Base-by-base conservation (phyloP, 495 filamentous ascomycete genomes). In the Penicillium malachiteum region DNA sequence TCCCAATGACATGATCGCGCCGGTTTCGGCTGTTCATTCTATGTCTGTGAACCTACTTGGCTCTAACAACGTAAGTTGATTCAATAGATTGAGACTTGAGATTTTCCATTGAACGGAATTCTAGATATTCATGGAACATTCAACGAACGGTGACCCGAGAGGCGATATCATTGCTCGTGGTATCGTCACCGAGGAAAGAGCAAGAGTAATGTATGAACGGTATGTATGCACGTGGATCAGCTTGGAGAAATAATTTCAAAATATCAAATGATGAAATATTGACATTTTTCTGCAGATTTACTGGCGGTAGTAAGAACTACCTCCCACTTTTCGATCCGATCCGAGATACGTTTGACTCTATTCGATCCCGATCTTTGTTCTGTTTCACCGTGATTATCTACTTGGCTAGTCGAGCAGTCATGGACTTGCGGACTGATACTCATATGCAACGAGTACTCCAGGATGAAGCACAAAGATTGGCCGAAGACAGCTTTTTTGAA, bases 301-400 rank as follows among this genome's bases (percentile, higher is more conserved):
- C 68, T n/a, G 63, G 58, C 5, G 70, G 71, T 7, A 75, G 71
- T 41, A 76, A 74, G 35, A 75, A 76, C 51, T 76, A 67, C 37
- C 52, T 76, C 2, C 61, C 64, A 31, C 61, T 76, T 3, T 76
- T 76, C 32, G 73, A 76, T 40, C 73, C 73, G 8, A 74, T 76
- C 34, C 68, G 73, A 31, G 73, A 76, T 38, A 76, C 73, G 21
- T 76, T 76, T 21, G 73, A 76, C 48, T 76, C 73, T 5, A 68
- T 76, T 41, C 66, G 73, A 6, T 73, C 71, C 41, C 71, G 73
- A 11, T 76, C 73, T 1, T 55, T 76, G 26, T 76, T 76, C 32
- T 76, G 73, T 50, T 76, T 76, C 33, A 72, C 73, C 0, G 73
- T 76, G 1, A 75, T 76, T 8, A 70, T 76, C 21, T 76, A 75